Evolutionary conservation across 1,139 yeast species (phyloP).

Genomic region (Yamadazyma atmosphaerica): DNA sequence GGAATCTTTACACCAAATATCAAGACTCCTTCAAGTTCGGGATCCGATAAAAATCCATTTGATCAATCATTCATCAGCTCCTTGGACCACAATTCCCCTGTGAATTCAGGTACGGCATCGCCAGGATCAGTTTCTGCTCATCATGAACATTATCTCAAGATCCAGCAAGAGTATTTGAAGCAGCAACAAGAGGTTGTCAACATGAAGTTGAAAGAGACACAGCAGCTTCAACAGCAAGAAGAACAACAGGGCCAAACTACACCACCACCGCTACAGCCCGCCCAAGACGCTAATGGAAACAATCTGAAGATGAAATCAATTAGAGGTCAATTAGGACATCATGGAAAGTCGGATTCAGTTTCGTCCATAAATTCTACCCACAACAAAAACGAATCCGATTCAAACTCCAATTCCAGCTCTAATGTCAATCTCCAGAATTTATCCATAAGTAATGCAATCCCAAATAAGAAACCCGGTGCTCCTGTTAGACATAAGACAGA

Average conservation of each 20-base stretch:
- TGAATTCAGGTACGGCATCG: conserved; percentile 7
- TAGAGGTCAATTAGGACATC: background rate
- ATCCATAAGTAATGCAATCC: conserved; percentile 3
- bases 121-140: conserved; percentile 11
- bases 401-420: conserved; percentile 1
- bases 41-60: conserved; percentile 39
- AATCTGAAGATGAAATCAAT: background rate
- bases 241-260: background rate
- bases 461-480: conserved; percentile 1
- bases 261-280: background rate
- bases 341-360: background rate
- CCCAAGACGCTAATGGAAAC: background rate
- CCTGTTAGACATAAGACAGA: background rate
- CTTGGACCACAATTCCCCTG: conserved; percentile 1
- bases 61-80: conserved; percentile 28
- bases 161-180: conserved; percentile 39
- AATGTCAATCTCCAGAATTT: conserved; percentile 2
- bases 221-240: background rate
- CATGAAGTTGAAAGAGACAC: conserved; percentile 21
- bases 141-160: conserved; percentile 38
- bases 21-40: conserved; percentile 31
- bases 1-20: conserved; percentile 44
- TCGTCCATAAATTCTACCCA: conserved; percentile 1
- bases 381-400: background rate
- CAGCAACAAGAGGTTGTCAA: conserved; percentile 39